Evolutionary conservation across 148 eudicot genomes (phyloP).

Genomic region (Fagopyrum homotropicum): DNA sequence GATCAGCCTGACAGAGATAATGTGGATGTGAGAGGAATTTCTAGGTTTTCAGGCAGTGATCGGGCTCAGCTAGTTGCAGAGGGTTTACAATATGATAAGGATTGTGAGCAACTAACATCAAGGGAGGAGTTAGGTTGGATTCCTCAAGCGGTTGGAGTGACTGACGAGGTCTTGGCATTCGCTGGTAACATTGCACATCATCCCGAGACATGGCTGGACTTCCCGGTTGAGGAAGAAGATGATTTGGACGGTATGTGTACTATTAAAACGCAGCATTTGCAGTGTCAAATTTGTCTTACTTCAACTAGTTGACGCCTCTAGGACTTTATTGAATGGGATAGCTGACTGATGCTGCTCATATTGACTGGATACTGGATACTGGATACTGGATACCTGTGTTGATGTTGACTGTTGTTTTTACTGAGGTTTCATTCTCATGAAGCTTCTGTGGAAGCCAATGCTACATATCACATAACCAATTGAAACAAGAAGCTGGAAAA

Average conservation of each 20-base stretch:
- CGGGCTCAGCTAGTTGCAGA: slow-evolving; percentile 3
- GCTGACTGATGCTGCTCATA: background rate
- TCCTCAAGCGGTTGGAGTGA: slow-evolving; percentile 47
- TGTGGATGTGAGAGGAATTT: background rate
- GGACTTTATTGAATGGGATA: background rate
- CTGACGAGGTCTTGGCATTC: slow-evolving; percentile 82
- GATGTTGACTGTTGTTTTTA: background rate
- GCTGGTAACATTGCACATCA: slow-evolving; percentile 83
- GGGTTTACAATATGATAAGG: background rate
- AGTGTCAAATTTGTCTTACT: background rate
- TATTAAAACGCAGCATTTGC: background rate
- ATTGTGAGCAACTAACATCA: slow-evolving; percentile 11
- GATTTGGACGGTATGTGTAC: slow-evolving; percentile 45
- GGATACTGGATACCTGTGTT: slow-evolving; percentile 1
- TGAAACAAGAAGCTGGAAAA: background rate
- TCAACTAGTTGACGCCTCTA: background rate
- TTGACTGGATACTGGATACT: slow-evolving; percentile 6
- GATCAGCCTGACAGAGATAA: slow-evolving; percentile 5
- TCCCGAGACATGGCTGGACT: slow-evolving; percentile 96
- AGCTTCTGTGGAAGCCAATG: background rate
- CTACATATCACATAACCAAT: background rate
- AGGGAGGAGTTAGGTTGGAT: slow-evolving; percentile 31
- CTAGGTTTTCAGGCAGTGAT: slow-evolving; percentile 10
- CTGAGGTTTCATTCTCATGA: background rate
- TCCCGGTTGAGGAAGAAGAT: slow-evolving; percentile 74